Conservation (phyloP, 768 basidiomycete genomes). For the Auricularia sp. region DNA sequence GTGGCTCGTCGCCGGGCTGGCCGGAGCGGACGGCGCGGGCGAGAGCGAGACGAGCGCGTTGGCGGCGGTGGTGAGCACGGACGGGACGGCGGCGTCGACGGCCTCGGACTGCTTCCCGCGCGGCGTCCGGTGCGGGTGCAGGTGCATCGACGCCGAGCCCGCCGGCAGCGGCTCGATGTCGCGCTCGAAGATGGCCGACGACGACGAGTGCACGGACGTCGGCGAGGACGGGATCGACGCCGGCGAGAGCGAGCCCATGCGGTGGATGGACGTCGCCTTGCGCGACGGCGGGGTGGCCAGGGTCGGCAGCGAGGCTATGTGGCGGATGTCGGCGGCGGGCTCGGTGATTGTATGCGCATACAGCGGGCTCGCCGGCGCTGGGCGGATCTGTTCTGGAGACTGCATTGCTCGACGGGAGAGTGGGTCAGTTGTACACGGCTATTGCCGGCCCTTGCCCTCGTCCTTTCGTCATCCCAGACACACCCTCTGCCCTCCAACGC, state of each 20-base stretch:
- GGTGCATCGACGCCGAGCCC: slow-evolving; percentile 22
- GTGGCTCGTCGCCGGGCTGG: slow-evolving; percentile 28
- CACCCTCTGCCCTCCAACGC: too few species aligned
- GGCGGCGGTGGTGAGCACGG: slow-evolving; percentile 77
- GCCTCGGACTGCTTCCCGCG: slow-evolving; percentile 64
- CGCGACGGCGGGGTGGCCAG: neutral
- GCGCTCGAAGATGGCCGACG: slow-evolving; percentile 85
- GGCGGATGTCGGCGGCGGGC: slow-evolving; percentile 2
- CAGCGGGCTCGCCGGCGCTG: too few species aligned
- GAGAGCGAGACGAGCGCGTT: slow-evolving; percentile 38
- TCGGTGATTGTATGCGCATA: neutral
- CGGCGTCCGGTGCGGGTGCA: slow-evolving; percentile 51
- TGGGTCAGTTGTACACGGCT: too few species aligned
- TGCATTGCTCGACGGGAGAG: too few species aligned
- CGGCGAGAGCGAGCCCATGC: slow-evolving; percentile 55
- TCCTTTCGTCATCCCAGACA: too few species aligned
- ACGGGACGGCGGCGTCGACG: slow-evolving; percentile 72
- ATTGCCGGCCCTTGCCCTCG: too few species aligned
- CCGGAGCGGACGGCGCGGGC: slow-evolving; percentile 19
- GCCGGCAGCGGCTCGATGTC: slow-evolving; percentile 60
- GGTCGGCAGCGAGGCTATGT: slow-evolving; percentile 1
- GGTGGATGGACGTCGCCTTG: slow-evolving; percentile 2
- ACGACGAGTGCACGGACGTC: slow-evolving; percentile 75
- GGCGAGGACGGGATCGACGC: slow-evolving; percentile 72
- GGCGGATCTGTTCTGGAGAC: too few species aligned